Evolutionary conservation across 352 stramenopile genomes (phyloP).

Genomic region (Globisporangium solare): DNA sequence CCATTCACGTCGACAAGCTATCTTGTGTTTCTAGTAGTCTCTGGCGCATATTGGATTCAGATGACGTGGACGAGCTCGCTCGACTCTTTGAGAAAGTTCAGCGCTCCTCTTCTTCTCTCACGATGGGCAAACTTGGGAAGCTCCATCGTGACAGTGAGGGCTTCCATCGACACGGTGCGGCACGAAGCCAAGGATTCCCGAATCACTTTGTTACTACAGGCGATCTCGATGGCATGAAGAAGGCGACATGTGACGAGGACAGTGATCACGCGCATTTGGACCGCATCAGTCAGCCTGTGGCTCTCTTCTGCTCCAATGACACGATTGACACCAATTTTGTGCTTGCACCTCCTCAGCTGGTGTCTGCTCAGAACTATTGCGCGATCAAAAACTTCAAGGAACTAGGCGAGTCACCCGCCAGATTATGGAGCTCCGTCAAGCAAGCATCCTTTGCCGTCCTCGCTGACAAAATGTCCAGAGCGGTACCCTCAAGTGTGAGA

Average conservation of each 20-base stretch:
- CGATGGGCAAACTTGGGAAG: constrained; percentile 26
- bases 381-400: constrained; percentile 29
- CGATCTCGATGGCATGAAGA: constrained; percentile 14
- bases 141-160: constrained; percentile 46
- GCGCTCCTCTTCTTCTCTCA: not conserved
- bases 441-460: constrained; percentile 20
- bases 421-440: constrained; percentile 46
- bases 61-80: constrained; percentile 2
- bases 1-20: constrained; percentile 24
- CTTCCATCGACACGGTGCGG: constrained; percentile 49
- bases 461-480: not conserved
- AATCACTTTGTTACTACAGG: constrained; percentile 38
- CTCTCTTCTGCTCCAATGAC: constrained; percentile 50
- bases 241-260: not conserved
- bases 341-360: constrained; percentile 36
- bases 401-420: constrained; percentile 15
- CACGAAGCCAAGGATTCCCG: constrained; percentile 48
- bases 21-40: constrained; percentile 30
- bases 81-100: constrained; percentile 2
- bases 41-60: constrained; percentile 23
- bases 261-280: not conserved
- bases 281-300: constrained; percentile 20
- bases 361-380: constrained; percentile 55
- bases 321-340: constrained; percentile 74
- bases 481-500: not conserved